phyloP scores from a whole-genome alignment of 331 rosid genomes.

The Malus hybrid region DNA sequence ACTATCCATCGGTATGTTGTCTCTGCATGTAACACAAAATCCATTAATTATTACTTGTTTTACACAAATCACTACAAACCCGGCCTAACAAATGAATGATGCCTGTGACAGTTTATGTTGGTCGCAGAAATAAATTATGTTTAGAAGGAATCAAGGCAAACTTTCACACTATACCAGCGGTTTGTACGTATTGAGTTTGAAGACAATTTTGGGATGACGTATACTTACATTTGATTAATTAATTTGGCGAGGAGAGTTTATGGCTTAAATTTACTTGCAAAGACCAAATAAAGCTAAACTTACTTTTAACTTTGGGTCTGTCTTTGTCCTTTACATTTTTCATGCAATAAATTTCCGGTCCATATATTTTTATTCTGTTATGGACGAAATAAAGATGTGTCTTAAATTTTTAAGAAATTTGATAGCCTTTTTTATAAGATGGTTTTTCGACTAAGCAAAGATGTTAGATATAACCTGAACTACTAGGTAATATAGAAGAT shows the following conservation, averaged over 20 bases:
- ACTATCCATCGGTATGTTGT: slow-evolving; percentile 3
- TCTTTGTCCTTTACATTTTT: neutral
- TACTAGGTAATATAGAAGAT: neutral
- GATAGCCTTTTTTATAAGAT: too few relatives aligned
- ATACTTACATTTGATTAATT: too few relatives aligned
- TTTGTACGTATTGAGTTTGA: neutral
- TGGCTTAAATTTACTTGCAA: too few relatives aligned
- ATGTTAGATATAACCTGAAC: too few relatives aligned
- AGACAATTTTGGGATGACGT: neutral
- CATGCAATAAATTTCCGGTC: neutral
- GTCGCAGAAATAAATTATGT: neutral
- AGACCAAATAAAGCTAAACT: neutral
- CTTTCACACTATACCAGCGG: neutral
- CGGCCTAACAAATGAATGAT: neutral
- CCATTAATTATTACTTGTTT: neutral
- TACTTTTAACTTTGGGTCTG: neutral
- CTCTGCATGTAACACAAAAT: neutral
- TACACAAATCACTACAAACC: neutral
- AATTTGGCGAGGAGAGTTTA: neutral
- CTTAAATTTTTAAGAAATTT: too few relatives aligned
- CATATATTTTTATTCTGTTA: neutral
- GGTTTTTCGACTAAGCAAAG: too few relatives aligned
- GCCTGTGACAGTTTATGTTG: neutral
- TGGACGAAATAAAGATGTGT: too few relatives aligned
- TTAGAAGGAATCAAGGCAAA: neutral